phyloP scores from a whole-genome alignment of 192 early-diverging fungal species.

The Backusella parvicylindrica region DNA sequence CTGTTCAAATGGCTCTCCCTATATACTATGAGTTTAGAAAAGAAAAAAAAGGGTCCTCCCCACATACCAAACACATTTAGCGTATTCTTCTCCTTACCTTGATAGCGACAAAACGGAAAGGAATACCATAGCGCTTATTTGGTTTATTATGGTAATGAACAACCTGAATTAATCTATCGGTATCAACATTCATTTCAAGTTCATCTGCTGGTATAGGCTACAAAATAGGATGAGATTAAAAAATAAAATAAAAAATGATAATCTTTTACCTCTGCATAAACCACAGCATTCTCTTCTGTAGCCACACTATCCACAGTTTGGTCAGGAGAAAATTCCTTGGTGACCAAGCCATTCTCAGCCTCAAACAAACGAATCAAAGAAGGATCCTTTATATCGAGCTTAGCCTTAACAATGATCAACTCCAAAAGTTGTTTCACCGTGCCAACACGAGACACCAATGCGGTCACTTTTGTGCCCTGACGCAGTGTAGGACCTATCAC shows the following conservation, averaged over 20 bases:
- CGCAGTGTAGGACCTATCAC: conserved; percentile 64
- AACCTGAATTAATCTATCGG: conserved; percentile 55
- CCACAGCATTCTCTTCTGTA: conserved; percentile 14
- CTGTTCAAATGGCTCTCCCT: conserved; percentile 63
- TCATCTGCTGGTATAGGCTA: conserved; percentile 51
- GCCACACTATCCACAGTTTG: conserved; percentile 19
- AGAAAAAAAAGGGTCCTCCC: neutral
- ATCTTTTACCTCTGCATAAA: conserved; percentile 58
- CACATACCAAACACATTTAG: too few relatives aligned
- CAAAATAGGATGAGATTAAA: neutral
- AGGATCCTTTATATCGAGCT: conserved; percentile 9
- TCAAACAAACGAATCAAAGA: conserved; percentile 18
- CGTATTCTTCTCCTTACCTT: conserved; percentile 24
- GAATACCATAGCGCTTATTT: conserved; percentile 69
- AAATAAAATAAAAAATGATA: neutral
- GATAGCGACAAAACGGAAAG: conserved; percentile 75
- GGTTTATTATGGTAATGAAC: conserved; percentile 80
- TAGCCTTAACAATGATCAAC: conserved; percentile 2
- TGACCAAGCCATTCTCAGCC: conserved; percentile 11
- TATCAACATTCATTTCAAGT: conserved; percentile 24
- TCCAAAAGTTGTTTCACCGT: conserved; percentile 1
- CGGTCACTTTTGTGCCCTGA: conserved; percentile 49
- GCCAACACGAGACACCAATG: conserved; percentile 7
- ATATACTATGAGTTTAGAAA: neutral
- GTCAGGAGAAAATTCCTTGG: conserved; percentile 26